Base-by-base conservation (phyloP, 2,329 filamentous ascomycete genomes). In the Akanthomyces dipterigenus region DNA sequence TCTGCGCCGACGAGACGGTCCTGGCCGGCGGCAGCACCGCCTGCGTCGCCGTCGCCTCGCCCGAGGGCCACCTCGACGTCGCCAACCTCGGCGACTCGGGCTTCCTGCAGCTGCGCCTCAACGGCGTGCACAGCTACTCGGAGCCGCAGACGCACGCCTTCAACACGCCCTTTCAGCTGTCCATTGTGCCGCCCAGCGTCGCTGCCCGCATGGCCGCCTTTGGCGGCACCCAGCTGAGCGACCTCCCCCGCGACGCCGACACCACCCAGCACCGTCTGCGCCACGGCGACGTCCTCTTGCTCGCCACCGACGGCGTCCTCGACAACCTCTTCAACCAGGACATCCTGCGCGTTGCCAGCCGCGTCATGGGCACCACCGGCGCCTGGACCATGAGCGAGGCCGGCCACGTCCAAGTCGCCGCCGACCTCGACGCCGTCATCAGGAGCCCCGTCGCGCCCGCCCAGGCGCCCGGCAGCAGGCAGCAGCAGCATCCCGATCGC, bases 61-160 rank as follows among this genome's bases (percentile, higher is more conserved):
- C 84, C 1, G 82, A 90, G 67, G 95, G 95, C 14, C 82, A 77
- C 34, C 78, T 98, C 50, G 90, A 96, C 70, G 86, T 96, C 59
- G 95, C 95, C 63, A 99, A 99, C 75, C 81, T 99, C 38, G 95
- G 95, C 65, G 95, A 99, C 77, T 97, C 92, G 28, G 95, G 95
- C 36, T 98, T 93, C 72, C 82, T 98, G 61, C 88, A 96, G 64
- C 80, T 98, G 63, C 87, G 92, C 16, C 83, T 91, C 28, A 96
- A 93, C 67, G 91, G 89, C 16, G 90, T 99, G 36, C 88, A 95
- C 72, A 84, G 88, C 61, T 88, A 87, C 70, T 96, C 92, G 2
- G 84, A 87, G 53, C 89, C 91, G 26, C 95, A 99, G 75, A 97
- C 92, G 0, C 95, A 99, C 73, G 92, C 88, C 48, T 99, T 99